A percentile compares a stretch with the other conserved stretches of the same genome.
phyloP scores from a whole-genome alignment of 1,139 yeast species.

The Lodderomyces metapsilosis region DNA sequence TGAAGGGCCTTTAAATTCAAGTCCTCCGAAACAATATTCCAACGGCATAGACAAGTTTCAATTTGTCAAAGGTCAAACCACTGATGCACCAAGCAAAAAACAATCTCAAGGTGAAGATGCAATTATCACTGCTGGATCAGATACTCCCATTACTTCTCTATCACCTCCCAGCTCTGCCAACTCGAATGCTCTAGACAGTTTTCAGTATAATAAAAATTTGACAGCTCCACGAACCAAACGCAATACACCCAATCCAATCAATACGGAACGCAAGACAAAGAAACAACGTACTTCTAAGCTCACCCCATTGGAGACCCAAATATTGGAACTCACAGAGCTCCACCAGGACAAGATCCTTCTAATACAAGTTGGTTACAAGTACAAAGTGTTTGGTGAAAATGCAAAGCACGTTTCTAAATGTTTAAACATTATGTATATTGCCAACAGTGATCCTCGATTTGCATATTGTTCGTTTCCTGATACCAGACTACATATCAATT shows the following conservation, averaged over 20 bases:
- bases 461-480: slow-evolving; percentile 89
- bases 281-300: slow-evolving; percentile 13
- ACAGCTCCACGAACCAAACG: slow-evolving; percentile 2
- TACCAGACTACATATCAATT: slow-evolving; percentile 66
- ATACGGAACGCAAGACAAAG: neutral
- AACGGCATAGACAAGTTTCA: slow-evolving; percentile 4
- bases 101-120: neutral
- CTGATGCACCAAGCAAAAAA: neutral
- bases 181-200: slow-evolving; percentile 2
- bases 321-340: slow-evolving; percentile 56
- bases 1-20: neutral
- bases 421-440: slow-evolving; percentile 68
- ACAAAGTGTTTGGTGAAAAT: slow-evolving; percentile 81
- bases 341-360: slow-evolving; percentile 70
- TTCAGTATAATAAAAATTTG: neutral
- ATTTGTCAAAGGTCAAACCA: neutral
- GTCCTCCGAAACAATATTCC: neutral
- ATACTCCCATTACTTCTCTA: slow-evolving; percentile 1
- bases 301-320: slow-evolving; percentile 83
- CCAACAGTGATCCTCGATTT: slow-evolving; percentile 64
- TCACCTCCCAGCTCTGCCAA: neutral
- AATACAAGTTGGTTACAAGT: slow-evolving; percentile 89
- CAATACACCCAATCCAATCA: neutral
- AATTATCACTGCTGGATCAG: neutral
- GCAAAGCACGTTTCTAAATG: slow-evolving; percentile 68